These are phyloP conservation scores for Botrytis squamosa DNA, from an alignment of 2,329 filamentous ascomycete species.

Conservation along the genomic window DNA sequence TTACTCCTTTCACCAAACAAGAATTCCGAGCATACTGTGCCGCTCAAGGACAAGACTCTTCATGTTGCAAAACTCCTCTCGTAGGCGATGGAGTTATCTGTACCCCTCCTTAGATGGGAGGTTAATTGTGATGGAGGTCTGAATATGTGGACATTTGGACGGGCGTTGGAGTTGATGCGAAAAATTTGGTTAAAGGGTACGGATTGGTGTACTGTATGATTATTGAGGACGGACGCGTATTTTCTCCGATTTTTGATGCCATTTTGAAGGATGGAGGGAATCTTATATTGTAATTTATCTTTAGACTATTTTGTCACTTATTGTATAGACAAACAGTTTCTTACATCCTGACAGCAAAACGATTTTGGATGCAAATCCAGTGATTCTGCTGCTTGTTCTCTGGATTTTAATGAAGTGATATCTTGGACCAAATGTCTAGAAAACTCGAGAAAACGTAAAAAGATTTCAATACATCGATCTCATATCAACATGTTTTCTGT, in stretches of 20 bases:
- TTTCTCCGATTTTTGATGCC: background rate
- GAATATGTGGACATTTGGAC: background rate
- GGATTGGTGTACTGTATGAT: background rate
- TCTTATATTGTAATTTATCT: background rate
- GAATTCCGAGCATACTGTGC: conserved; percentile 33
- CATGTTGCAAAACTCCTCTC: background rate
- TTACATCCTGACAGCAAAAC: background rate
- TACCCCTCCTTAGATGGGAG: background rate
- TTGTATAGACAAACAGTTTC: background rate
- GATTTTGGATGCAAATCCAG: background rate
- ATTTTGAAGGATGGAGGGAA: background rate
- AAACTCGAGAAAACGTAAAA: background rate
- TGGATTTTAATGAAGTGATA: background rate
- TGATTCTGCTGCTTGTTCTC: background rate
- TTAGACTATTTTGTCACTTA: background rate
- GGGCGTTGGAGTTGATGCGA: background rate
- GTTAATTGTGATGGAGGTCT: background rate
- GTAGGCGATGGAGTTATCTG: background rate
- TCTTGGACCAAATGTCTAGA: background rate
- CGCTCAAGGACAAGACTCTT: background rate
- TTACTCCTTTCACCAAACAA: conserved; percentile 45
- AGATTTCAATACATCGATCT: background rate
- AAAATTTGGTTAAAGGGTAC: background rate
- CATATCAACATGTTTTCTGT: background rate
- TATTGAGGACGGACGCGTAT: background rate